A percentile compares a stretch with the other conserved stretches of the same genome.
Conservation (phyloP, 2,329 filamentous ascomycete species). For the Aspergillus arachidicola region DNA sequence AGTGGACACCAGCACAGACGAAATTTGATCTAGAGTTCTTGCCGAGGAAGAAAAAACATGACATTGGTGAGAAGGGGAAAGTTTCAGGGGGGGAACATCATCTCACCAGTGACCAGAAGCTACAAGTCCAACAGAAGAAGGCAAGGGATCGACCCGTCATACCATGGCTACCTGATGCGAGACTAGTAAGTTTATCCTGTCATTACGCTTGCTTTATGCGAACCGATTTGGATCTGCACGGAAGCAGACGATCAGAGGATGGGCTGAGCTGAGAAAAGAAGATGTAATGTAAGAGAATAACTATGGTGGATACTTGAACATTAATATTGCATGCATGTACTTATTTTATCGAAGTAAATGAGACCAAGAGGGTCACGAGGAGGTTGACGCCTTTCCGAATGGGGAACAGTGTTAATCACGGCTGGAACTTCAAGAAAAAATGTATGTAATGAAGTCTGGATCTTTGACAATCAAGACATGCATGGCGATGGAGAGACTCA, state of each 20-base stretch:
- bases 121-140: not conserved
- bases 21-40: not conserved
- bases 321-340: not conserved
- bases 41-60: not conserved
- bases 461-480: too few relatives aligned
- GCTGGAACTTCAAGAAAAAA: not conserved
- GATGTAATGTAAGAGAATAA: not conserved
- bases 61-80: not conserved
- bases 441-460: not conserved
- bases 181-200: not conserved
- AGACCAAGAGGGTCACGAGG: not conserved
- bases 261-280: constrained; percentile 2
- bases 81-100: not conserved
- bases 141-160: not conserved
- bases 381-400: not conserved
- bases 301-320: not conserved
- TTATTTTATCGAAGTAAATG: not conserved
- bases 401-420: not conserved
- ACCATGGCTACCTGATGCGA: not conserved
- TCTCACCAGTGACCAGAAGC: too few relatives aligned
- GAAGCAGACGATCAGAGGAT: not conserved
- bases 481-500: not conserved
- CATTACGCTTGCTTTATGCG: not conserved
- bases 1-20: not conserved
- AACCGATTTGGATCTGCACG: not conserved